Base-by-base conservation (phyloP, 805 yeast genomes). In the Starmerella vaccinii region DNA sequence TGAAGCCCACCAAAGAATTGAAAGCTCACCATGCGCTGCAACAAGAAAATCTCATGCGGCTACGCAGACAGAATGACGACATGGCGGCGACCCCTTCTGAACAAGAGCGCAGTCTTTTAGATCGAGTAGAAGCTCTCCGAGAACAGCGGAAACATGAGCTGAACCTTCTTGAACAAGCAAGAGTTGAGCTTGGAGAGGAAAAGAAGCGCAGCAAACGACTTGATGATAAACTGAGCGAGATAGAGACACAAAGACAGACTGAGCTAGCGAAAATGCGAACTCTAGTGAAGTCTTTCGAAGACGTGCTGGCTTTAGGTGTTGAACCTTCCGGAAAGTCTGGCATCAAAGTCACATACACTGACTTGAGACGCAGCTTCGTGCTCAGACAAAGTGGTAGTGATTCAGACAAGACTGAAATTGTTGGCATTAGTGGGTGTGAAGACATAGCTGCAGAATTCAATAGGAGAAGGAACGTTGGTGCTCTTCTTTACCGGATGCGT, bases 361-460 rank as follows among this genome's bases (percentile, higher is more conserved):
- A 47, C 32, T 13, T 42, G 18, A n/a, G 29, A 10, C 39, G 38
- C 7, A 47, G 50, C 33, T 43, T 42, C 21, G 24, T 41, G 6
- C 24, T 41, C 8, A 13, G 33, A n/a, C 34, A 13, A 1, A 41
- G 26, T 5, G 18, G 18, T 15, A 16, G 15, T 10, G 24, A 16
- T 10, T 4, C 3, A 4, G 24, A 18, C 5, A 16, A 26, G 8
- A 8, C 29, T 8, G 45, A 41, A 26, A 27, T 41, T 3, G 13
- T 16, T 18, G 45, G 45, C n/a, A 23, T 41, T 7, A 41, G 45
- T 16, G 45, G 45, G n/a, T 41, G 45, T 27, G 45, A 41, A 9
- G 18, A n/a, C 5, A 26, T 41, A 5, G 34, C 13, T 12, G 23
- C 33, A 13, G 45, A 41, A 12, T 41, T 41, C 19, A 41, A 41